A percentile compares a stretch with the other conserved stretches of the same genome.
Evolutionary conservation across 306 rosid species (phyloP).

Genomic region (Hippophae gyantsensis): DNA sequence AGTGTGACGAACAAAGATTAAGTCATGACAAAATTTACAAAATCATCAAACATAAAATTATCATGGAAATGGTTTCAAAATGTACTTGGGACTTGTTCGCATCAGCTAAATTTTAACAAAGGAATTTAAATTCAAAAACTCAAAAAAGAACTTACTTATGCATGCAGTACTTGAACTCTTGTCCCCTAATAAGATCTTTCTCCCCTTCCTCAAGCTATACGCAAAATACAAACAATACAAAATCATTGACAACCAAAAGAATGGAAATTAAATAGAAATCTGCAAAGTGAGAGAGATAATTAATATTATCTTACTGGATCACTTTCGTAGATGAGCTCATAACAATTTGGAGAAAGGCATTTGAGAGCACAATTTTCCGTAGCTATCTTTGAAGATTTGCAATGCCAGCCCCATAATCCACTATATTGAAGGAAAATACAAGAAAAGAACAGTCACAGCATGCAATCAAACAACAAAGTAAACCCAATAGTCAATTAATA

Average conservation of each 20-base stretch:
- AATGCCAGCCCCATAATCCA: constrained; percentile 79
- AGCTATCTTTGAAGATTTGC: constrained; percentile 60
- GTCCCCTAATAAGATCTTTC: constrained; percentile 67
- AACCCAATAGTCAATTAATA: no score
- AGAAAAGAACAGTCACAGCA: constrained; percentile 8
- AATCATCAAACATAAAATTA: no score
- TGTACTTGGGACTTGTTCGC: background rate
- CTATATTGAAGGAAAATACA: constrained; percentile 22
- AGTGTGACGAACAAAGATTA: no score
- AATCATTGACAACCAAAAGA: background rate
- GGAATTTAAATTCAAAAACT: constrained; percentile 4
- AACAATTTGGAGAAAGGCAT: constrained; percentile 80
- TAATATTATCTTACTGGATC: constrained; percentile 60
- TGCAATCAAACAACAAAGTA: background rate
- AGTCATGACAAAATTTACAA: no score
- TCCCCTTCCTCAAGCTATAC: constrained; percentile 96
- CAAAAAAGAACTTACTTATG: constrained; percentile 49
- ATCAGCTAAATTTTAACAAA: background rate
- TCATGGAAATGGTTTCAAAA: no score
- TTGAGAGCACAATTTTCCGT: constrained; percentile 85
- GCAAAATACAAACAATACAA: constrained; percentile 3
- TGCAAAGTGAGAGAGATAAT: background rate
- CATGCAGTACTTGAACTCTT: constrained; percentile 81
- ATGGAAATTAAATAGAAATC: background rate
- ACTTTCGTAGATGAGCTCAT: constrained; percentile 60